phyloP scores from a whole-genome alignment of 441 rosid species.

The Brassica balearica region DNA sequence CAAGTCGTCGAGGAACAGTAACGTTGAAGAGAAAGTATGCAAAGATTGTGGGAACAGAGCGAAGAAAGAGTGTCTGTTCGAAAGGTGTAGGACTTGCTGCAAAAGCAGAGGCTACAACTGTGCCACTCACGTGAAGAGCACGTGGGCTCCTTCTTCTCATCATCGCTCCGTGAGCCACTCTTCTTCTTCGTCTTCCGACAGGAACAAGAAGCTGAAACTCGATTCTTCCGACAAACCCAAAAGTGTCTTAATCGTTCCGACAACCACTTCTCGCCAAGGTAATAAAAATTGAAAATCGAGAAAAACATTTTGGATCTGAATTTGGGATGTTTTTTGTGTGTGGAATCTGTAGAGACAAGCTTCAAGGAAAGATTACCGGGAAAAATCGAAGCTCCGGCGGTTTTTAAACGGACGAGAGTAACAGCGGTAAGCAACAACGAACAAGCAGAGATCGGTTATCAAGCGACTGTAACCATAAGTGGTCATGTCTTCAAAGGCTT shows the following conservation, averaged over 20 bases:
- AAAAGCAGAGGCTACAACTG: constrained; percentile 66
- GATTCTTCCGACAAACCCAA: constrained; percentile 42
- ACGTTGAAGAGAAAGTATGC: constrained; percentile 52
- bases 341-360: constrained; percentile 45
- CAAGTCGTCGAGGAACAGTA: constrained; percentile 33
- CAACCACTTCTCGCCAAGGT: constrained; percentile 67
- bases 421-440: constrained; percentile 55
- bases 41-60: constrained; percentile 72
- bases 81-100: constrained; percentile 69
- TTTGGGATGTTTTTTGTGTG: not conserved
- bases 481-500: constrained; percentile 71
- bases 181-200: constrained; percentile 56
- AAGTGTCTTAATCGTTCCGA: constrained; percentile 49
- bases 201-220: constrained; percentile 57
- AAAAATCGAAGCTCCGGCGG: constrained; percentile 59
- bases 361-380: constrained; percentile 62
- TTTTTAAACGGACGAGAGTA: constrained; percentile 55
- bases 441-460: constrained; percentile 58
- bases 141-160: constrained; percentile 62
- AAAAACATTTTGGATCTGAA: not conserved
- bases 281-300: not conserved
- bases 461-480: constrained; percentile 63
- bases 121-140: constrained; percentile 68
- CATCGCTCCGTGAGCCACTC: constrained; percentile 42
- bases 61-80: constrained; percentile 60